Conservation (phyloP, 2,329 filamentous ascomycete species). For the Xylariaceae sp. region DNA sequence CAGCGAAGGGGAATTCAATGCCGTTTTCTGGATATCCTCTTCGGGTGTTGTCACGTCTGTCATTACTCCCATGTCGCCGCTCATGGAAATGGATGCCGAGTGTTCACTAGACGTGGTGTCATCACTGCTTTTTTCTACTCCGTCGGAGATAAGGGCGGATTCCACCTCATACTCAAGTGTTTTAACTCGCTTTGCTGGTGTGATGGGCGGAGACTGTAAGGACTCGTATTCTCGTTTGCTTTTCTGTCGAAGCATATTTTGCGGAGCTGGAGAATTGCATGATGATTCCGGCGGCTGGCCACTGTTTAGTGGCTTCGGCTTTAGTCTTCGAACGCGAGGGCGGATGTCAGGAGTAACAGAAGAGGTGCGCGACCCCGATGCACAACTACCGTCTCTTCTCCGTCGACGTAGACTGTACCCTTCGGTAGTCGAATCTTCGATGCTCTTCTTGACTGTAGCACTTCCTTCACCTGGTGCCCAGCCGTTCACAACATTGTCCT, state of each 20-base stretch:
- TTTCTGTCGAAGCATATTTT: constrained; percentile 30
- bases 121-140: constrained; percentile 38
- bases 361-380: constrained; percentile 48
- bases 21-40: constrained; percentile 40
- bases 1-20: constrained; percentile 33
- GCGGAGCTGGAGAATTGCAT: constrained; percentile 31
- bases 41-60: constrained; percentile 49
- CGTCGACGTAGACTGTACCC: constrained; percentile 54
- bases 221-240: constrained; percentile 40
- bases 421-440: constrained; percentile 46
- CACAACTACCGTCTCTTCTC: constrained; percentile 46
- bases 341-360: constrained; percentile 53
- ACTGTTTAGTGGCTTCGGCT: constrained; percentile 32
- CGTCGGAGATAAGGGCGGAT: constrained; percentile 26
- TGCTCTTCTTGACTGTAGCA: constrained; percentile 42
- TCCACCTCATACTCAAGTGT: constrained; percentile 29
- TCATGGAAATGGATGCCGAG: constrained; percentile 32
- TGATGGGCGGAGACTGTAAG: constrained; percentile 50
- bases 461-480: constrained; percentile 60
- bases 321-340: constrained; percentile 42
- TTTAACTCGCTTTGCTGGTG: constrained; percentile 48
- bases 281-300: constrained; percentile 34
- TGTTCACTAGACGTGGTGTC: constrained; percentile 28
- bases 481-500: constrained; percentile 68
- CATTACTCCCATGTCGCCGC: constrained; percentile 27